These are phyloP conservation scores for Choricystis sp. DNA, from an alignment of 139 green algal species.

Conservation along the genomic window DNA sequence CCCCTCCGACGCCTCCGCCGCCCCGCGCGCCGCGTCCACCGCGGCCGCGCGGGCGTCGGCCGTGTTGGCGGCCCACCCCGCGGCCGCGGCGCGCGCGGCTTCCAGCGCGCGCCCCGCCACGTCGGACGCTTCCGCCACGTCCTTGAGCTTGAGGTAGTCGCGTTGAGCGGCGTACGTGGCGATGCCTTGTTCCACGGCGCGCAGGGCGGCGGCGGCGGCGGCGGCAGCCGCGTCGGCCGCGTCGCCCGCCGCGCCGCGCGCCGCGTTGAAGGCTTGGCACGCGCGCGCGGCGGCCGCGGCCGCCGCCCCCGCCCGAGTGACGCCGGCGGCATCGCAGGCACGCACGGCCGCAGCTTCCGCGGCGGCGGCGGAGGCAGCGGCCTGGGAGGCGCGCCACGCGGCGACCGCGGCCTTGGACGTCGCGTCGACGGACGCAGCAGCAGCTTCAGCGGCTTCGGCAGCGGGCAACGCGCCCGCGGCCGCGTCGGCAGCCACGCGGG, in stretches of 20 bases:
- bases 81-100: background rate
- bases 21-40: conserved; percentile 2
- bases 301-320: background rate
- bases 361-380: background rate
- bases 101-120: conserved; percentile 2
- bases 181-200: conserved; percentile 6
- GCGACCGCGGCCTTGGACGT: conserved; percentile 7
- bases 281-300: background rate
- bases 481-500: conserved; percentile 2
- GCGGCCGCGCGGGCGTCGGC: background rate
- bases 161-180: background rate
- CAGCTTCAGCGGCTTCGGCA: background rate
- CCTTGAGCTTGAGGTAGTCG: conserved; percentile 10
- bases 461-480: background rate
- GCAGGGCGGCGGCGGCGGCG: conserved; percentile 1
- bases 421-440: background rate
- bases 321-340: background rate
- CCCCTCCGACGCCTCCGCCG: background rate
- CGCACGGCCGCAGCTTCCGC: conserved; percentile 1
- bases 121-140: conserved; percentile 5
- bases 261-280: background rate
- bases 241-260: background rate
- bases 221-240: background rate
- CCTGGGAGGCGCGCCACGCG: conserved; percentile 5
- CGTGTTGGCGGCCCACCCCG: conserved; percentile 2